Evolutionary conservation across 139 green algal species (phyloP).

Genomic region (Chlorella vulgaris): DNA sequence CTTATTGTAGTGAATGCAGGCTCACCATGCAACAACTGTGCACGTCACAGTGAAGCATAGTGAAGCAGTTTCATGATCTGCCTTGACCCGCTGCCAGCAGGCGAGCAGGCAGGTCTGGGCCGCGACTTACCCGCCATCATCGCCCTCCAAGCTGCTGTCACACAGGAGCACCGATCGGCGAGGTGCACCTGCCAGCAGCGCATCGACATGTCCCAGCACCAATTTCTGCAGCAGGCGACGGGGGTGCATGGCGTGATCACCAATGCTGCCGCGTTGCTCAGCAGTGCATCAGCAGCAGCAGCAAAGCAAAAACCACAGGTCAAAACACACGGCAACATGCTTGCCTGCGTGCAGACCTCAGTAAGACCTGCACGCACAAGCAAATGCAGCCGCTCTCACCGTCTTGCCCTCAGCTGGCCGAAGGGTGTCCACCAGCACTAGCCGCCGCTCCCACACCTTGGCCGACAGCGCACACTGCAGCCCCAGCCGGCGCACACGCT

Average conservation of each 20-base stretch:
- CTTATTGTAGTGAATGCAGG: too few species aligned
- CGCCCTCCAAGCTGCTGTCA: conserved; percentile 41
- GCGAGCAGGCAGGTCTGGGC: too few species aligned
- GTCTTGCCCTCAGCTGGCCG: conserved; percentile 49
- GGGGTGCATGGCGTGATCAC: neutral
- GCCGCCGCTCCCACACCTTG: conserved; percentile 73
- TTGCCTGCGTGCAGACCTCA: too few species aligned
- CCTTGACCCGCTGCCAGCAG: too few species aligned
- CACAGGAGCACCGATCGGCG: conserved; percentile 60
- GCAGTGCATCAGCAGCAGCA: neutral
- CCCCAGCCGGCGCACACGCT: conserved; percentile 78
- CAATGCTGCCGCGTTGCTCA: neutral
- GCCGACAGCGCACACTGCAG: conserved; percentile 88
- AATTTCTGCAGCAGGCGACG: conserved; percentile 27
- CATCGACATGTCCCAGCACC: conserved; percentile 42
- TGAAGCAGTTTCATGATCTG: too few species aligned
- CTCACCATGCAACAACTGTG: too few species aligned
- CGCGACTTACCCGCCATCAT: conserved; percentile 5
- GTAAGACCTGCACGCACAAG: neutral
- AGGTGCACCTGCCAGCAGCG: conserved; percentile 51
- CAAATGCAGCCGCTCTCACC: conserved; percentile 7
- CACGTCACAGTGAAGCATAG: neutral
- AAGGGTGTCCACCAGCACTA: conserved; percentile 81
- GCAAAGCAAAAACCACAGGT: too few species aligned
- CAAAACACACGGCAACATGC: too few species aligned